These are phyloP conservation scores for Ophiosphaerella narmari DNA, from an alignment of 2,329 filamentous ascomycete species.

Conservation along the genomic window DNA sequence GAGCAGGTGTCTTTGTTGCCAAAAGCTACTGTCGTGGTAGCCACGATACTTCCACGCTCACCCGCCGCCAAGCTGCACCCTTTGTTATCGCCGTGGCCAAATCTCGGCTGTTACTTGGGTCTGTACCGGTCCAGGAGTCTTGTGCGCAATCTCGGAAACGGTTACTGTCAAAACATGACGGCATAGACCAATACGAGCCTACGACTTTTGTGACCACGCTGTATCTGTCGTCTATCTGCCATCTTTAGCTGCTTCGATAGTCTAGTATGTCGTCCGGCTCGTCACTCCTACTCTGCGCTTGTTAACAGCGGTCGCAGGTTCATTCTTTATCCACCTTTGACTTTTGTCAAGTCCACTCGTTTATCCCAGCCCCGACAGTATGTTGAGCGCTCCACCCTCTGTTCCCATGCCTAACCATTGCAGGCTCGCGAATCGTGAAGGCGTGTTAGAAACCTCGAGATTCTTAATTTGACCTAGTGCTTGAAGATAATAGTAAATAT, in stretches of 20 bases:
- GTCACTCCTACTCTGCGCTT: not conserved
- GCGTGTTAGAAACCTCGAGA: constrained; percentile 24
- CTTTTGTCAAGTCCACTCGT: constrained; percentile 58
- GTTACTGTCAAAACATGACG: constrained; percentile 40
- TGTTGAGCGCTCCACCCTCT: constrained; percentile 12
- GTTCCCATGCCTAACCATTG: constrained; percentile 15
- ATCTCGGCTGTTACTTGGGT: constrained; percentile 15
- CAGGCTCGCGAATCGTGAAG: constrained; percentile 22
- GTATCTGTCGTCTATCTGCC: constrained; percentile 25
- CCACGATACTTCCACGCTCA: not conserved
- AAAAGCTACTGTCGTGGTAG: constrained; percentile 3
- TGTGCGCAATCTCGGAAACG: constrained; percentile 21
- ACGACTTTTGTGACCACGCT: constrained; percentile 30
- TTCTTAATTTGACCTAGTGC: constrained; percentile 31
- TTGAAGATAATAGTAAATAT: constrained; percentile 46
- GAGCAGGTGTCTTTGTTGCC: constrained; percentile 9
- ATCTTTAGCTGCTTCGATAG: constrained; percentile 42
- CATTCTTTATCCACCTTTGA: constrained; percentile 47
- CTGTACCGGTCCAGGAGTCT: constrained; percentile 18
- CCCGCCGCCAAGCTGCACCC: constrained; percentile 5
- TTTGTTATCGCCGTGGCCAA: constrained; percentile 21
- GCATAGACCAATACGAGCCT: constrained; percentile 34
- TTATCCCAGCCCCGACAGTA: constrained; percentile 50
- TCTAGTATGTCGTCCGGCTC: constrained; percentile 36
- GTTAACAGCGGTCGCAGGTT: constrained; percentile 33